These are phyloP conservation scores for Croton setiger DNA, from an alignment of 441 rosid genomes.

Conservation along the genomic window DNA sequence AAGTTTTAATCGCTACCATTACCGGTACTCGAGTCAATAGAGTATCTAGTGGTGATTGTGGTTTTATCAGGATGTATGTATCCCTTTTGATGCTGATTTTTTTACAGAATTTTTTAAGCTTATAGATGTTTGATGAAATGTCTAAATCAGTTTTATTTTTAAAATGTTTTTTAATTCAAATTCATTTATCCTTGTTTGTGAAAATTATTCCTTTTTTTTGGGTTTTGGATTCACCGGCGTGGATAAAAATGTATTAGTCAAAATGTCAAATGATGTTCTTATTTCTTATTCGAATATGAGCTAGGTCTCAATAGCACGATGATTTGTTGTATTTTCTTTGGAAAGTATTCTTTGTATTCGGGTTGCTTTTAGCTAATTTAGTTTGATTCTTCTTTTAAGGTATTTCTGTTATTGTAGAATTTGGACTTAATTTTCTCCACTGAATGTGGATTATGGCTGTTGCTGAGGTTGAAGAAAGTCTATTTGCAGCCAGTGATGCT, in stretches of 20 bases:
- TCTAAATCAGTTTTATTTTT: conserved; percentile 28
- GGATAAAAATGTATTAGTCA: conserved; percentile 17
- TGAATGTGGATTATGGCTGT: conserved; percentile 67
- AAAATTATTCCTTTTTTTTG: not conserved
- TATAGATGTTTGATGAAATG: conserved; percentile 30
- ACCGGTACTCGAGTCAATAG: no score
- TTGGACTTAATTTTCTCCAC: conserved; percentile 25
- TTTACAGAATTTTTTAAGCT: conserved; percentile 11
- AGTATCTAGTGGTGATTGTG: conserved; percentile 20
- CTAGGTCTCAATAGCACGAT: not conserved
- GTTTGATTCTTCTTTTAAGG: conserved; percentile 8
- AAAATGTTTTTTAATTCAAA: not conserved
- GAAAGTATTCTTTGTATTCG: not conserved
- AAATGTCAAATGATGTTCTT: conserved; percentile 13
- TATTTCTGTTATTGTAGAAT: conserved; percentile 39
- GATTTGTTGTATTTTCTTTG: not conserved
- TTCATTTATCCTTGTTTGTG: not conserved
- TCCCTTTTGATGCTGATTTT: conserved; percentile 17
- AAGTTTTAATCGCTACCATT: no score
- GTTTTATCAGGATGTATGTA: conserved; percentile 33
- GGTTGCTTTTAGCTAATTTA: conserved; percentile 20
- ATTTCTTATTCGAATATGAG: not conserved
- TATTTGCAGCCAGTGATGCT: conserved; percentile 91
- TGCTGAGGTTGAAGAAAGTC: conserved; percentile 81
- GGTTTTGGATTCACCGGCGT: not conserved